phyloP scores from a whole-genome alignment of 2,329 filamentous ascomycete genomes.

The Saccharata proteae region DNA sequence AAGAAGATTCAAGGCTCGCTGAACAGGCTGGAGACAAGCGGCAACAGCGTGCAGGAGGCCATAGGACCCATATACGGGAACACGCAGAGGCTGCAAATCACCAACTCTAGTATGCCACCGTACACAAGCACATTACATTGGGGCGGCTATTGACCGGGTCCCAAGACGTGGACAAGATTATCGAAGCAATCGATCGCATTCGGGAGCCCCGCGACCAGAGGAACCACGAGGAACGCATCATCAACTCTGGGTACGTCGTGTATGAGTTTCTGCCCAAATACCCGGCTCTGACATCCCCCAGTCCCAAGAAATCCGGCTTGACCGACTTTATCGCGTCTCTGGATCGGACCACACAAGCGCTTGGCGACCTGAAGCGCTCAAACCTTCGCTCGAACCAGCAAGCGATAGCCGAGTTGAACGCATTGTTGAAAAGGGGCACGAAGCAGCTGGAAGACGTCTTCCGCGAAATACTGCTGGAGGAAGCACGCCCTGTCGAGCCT shows the following conservation, averaged over 20 bases:
- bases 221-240: slow-evolving; percentile 81
- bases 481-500: slow-evolving; percentile 66
- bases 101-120: slow-evolving; percentile 59
- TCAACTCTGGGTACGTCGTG: slow-evolving; percentile 60
- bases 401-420: slow-evolving; percentile 67
- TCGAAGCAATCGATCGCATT: slow-evolving; percentile 76
- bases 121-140: no score
- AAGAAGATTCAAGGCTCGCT: slow-evolving; percentile 92
- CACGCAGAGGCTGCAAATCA: slow-evolving; percentile 77
- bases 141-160: no score
- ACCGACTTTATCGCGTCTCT: slow-evolving; percentile 79
- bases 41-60: slow-evolving; percentile 81
- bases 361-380: slow-evolving; percentile 74
- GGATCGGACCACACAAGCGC: slow-evolving; percentile 76
- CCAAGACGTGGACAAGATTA: slow-evolving; percentile 73
- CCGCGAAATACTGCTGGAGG: slow-evolving; percentile 64
- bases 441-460: slow-evolving; percentile 77
- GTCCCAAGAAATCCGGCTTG: slow-evolving; percentile 70
- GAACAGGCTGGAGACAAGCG: slow-evolving; percentile 70
- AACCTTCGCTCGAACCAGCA: slow-evolving; percentile 87
- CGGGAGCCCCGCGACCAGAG: slow-evolving; percentile 88
- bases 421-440: slow-evolving; percentile 66
- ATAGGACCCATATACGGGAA: slow-evolving; percentile 88
- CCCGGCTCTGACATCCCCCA: slow-evolving; percentile 19
- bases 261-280: no score